These are phyloP conservation scores for Fusarium longipes DNA, from an alignment of 2,329 filamentous ascomycete genomes.

Conservation along the genomic window DNA sequence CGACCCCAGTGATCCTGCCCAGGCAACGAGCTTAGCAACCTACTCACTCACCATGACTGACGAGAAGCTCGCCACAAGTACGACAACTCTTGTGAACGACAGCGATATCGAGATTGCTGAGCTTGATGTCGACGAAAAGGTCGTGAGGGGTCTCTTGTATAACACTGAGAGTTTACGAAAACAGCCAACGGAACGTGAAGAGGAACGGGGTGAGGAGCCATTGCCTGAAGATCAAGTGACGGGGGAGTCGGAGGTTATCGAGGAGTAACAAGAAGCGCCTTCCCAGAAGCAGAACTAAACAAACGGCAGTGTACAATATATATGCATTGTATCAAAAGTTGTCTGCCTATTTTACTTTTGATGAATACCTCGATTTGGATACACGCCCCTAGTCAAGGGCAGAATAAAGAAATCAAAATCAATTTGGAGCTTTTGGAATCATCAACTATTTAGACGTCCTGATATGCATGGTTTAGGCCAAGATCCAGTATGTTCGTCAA, in stretches of 20 bases:
- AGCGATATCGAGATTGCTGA: slow-evolving; percentile 46
- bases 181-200: slow-evolving; percentile 46
- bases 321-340: neutral
- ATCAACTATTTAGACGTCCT: too few relatives aligned
- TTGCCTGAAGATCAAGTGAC: slow-evolving; percentile 19
- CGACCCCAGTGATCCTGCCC: slow-evolving; percentile 50
- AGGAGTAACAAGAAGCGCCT: neutral
- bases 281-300: neutral
- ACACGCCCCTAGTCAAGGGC: too few relatives aligned
- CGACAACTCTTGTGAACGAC: slow-evolving; percentile 44
- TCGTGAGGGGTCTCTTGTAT: slow-evolving; percentile 59
- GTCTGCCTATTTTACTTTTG: neutral
- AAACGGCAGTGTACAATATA: neutral
- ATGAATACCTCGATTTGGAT: neutral
- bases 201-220: slow-evolving; percentile 40
- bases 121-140: slow-evolving; percentile 51
- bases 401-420: neutral
- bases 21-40: slow-evolving; percentile 47
- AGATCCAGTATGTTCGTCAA: neutral
- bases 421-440: too few relatives aligned
- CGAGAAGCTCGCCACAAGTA: slow-evolving; percentile 48
- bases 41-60: slow-evolving; percentile 50
- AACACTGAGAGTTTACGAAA: slow-evolving; percentile 62
- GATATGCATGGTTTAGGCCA: too few relatives aligned
- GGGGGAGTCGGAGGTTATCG: slow-evolving; percentile 11